Evolutionary conservation across 768 basidiomycete genomes (phyloP).

Genomic region (Leccinum incarnatum): DNA sequence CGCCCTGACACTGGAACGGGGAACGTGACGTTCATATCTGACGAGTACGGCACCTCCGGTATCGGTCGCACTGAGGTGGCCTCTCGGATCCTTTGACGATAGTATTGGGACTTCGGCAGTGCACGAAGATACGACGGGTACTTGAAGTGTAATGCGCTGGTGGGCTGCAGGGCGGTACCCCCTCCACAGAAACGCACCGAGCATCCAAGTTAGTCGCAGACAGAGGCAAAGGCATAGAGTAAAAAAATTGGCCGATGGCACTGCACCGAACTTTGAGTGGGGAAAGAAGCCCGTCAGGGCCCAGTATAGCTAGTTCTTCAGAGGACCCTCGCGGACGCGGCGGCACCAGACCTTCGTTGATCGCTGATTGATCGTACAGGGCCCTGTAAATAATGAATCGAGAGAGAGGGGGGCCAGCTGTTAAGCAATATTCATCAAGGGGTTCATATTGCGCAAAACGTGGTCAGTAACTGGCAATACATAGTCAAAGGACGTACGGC

Average conservation of each 20-base stretch:
- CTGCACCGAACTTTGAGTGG: slow-evolving; percentile 16
- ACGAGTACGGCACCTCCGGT: background rate
- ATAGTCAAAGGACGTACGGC: slow-evolving; percentile 7
- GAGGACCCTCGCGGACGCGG: slow-evolving; percentile 15
- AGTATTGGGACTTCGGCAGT: slow-evolving; percentile 10
- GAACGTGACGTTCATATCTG: background rate
- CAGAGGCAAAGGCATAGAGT: background rate
- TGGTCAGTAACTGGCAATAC: background rate
- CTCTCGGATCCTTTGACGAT: slow-evolving; percentile 9
- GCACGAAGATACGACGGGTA: slow-evolving; percentile 3
- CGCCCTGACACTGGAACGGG: background rate
- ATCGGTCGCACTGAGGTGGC: background rate
- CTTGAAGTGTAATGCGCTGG: slow-evolving; percentile 1
- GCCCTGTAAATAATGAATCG: background rate
- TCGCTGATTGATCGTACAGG: slow-evolving; percentile 14
- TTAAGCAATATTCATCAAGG: background rate
- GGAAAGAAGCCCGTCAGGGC: background rate
- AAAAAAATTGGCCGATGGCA: slow-evolving; percentile 8
- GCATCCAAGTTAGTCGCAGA: background rate
- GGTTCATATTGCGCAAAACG: background rate
- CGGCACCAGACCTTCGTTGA: slow-evolving; percentile 2
- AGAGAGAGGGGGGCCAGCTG: background rate
- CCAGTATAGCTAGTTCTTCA: slow-evolving; percentile 6
- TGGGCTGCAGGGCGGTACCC: background rate
- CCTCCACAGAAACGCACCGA: background rate